These are phyloP conservation scores for Candida loeiensis DNA, from an alignment of 805 yeast species.

Conservation along the genomic window DNA sequence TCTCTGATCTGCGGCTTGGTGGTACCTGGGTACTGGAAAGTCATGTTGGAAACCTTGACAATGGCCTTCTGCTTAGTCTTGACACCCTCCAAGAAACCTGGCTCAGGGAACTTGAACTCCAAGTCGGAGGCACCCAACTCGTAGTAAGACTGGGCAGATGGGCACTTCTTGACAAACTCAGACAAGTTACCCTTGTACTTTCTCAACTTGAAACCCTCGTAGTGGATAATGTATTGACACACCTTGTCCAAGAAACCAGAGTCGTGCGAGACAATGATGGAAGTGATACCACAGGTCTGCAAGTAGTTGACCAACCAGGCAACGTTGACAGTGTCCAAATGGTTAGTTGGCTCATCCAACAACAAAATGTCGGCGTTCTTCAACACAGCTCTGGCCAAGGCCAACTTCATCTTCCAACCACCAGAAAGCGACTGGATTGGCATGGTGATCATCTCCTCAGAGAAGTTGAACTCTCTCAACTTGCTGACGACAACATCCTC, in stretches of 20 bases:
- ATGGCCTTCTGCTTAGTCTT: conserved; percentile 99
- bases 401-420: conserved; percentile 99
- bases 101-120: conserved; percentile 98
- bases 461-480: conserved; percentile 87
- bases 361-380: conserved; percentile 96
- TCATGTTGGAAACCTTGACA: conserved; percentile 94
- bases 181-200: conserved; percentile 99
- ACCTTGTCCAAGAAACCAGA: conserved; percentile 98
- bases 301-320: conserved; percentile 99
- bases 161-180: conserved; percentile 97
- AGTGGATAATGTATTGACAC: conserved; percentile 97
- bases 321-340: conserved; percentile 98
- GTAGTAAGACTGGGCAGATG: conserved; percentile 97
- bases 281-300: conserved; percentile 97
- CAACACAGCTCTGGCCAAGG: conserved; percentile 98
- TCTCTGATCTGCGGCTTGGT: conserved; percentile 88
- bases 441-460: conserved; percentile 89
- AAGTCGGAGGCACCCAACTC: conserved; percentile 97
- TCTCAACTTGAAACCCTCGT: conserved; percentile 99
- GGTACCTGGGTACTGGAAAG: conserved; percentile 99
- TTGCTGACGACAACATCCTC: conserved; percentile 68
- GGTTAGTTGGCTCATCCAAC: conserved; percentile 99
- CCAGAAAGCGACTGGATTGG: conserved; percentile 97
- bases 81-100: conserved; percentile 99
- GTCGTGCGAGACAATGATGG: conserved; percentile 98